Percentiles rank a stretch among this genome's conserved stretches.
phyloP scores from a whole-genome alignment of 352 stramenopile species.

The Pythium aquatile region DNA sequence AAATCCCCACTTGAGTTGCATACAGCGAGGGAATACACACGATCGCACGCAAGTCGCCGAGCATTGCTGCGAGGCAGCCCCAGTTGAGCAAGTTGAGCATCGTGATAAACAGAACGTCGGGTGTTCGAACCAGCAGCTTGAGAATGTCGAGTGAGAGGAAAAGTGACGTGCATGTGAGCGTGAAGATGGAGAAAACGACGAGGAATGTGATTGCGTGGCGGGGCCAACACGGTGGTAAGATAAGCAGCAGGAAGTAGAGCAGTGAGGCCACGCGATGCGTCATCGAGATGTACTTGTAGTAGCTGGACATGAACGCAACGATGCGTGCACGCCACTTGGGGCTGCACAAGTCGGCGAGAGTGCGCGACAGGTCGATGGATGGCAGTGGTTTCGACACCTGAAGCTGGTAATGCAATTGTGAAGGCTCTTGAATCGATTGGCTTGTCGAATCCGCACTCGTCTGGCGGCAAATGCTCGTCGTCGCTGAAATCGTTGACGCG shows the following conservation, averaged over 20 bases:
- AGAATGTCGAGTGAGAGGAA: conserved; percentile 32
- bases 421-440: background rate
- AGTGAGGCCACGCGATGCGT: conserved; percentile 8
- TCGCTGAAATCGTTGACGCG: background rate
- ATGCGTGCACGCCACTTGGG: background rate
- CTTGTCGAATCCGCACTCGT: background rate
- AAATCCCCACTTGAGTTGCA: conserved; percentile 25
- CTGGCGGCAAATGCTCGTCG: background rate
- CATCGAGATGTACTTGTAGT: background rate
- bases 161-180: conserved; percentile 10
- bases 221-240: background rate
- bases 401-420: conserved; percentile 2
- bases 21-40: conserved; percentile 28
- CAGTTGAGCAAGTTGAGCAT: conserved; percentile 32
- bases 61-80: conserved; percentile 22
- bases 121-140: conserved; percentile 15
- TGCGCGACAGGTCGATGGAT: conserved; percentile 8
- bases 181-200: conserved; percentile 1
- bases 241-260: conserved; percentile 10
- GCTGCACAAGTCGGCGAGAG: background rate
- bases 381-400: background rate
- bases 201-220: conserved; percentile 4
- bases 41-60: conserved; percentile 27
- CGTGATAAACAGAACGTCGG: conserved; percentile 39
- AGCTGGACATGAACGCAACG: conserved; percentile 3